Base-by-base conservation (phyloP, 2,329 filamentous ascomycete species). In the Tolypocladium amazonense region DNA sequence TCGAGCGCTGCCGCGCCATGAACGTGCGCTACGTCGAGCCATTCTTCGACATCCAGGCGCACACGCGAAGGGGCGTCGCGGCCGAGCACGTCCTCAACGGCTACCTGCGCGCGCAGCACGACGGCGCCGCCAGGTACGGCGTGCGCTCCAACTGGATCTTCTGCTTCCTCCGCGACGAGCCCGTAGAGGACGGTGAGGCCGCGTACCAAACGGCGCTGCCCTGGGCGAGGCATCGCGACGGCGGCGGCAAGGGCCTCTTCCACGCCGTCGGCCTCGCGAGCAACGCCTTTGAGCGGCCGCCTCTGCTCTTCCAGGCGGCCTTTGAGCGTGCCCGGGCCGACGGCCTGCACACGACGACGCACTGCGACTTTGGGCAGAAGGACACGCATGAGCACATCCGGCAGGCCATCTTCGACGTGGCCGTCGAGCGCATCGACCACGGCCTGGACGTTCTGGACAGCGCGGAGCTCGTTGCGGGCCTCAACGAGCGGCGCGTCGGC, bases 1-100 rank as follows among this genome's bases (percentile, higher is more conserved):
- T 91, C 69, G 66, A 76, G 25, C 81, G 80, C 57, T 88, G 87
- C 2, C 77, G 83, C 43, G 73, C 75, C 1, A 83, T 89, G 64
- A 83, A 83, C 56, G 84, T 90, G 1, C 78, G 82, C 56, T 88
- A 91, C 68, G 86, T 85, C 14, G 88, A 92, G 71, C 80, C 90
- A 59, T 92, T 90, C 74, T 91, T 91, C 75, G 88, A 92, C 69
- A 88, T 88, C 2, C 88, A 92, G 70, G 87, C 85, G 1, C 88
- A 91, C 72, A 80, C 84, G 2, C 72, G 72, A 11, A 79, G 88
- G 11, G 85, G 85, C 5, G 73, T 92, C 4, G 63, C 77, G 2
- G 86, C 88, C 66, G 74, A 78, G 20, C 84, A 81, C 2, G 80
- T 91, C 14, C 77, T 90, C 1, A 69, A 72, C 6, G 88, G 88